These are phyloP conservation scores for Leucoagaricus sp. DNA, from an alignment of 1,284 basidiomycete species.

Conservation along the genomic window DNA sequence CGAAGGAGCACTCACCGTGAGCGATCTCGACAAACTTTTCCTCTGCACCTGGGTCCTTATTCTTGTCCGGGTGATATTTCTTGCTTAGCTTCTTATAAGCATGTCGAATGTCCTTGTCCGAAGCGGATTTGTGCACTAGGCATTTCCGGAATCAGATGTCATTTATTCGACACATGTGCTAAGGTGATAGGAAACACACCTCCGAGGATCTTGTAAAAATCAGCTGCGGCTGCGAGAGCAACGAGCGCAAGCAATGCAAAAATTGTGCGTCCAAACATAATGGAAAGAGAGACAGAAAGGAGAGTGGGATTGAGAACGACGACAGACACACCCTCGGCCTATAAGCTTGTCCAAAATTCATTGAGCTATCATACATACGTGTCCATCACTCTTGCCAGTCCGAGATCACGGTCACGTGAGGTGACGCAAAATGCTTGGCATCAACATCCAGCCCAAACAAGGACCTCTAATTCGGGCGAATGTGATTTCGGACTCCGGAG, in stretches of 20 bases:
- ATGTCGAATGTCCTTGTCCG: conserved; percentile 85
- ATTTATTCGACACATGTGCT: conserved; percentile 1
- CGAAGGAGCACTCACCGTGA: conserved; percentile 52
- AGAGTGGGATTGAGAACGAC: conserved; percentile 15
- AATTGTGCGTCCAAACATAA: conserved; percentile 15
- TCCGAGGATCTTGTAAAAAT: conserved; percentile 77
- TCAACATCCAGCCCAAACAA: not conserved
- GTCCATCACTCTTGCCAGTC: conserved; percentile 21
- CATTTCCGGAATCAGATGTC: conserved; percentile 2
- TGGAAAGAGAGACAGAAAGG: conserved; percentile 24
- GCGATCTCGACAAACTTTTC: conserved; percentile 89
- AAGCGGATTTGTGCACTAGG: conserved; percentile 76
- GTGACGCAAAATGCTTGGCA: not conserved
- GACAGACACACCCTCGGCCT: conserved; percentile 1
- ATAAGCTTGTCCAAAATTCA: not conserved
- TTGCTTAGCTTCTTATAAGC: conserved; percentile 91
- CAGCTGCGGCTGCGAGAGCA: conserved; percentile 54
- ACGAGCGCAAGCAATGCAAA: conserved; percentile 33
- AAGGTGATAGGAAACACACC: conserved; percentile 45
- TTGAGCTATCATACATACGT: conserved; percentile 23
- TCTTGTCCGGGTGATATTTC: conserved; percentile 94
- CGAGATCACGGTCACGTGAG: conserved; percentile 11
- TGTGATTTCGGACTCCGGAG: not conserved
- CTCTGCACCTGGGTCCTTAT: conserved; percentile 81
- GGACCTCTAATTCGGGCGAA: not conserved